Evolutionary conservation across 75 land plant species (phyloP).

Genomic region (Selaginella tamariscina): DNA sequence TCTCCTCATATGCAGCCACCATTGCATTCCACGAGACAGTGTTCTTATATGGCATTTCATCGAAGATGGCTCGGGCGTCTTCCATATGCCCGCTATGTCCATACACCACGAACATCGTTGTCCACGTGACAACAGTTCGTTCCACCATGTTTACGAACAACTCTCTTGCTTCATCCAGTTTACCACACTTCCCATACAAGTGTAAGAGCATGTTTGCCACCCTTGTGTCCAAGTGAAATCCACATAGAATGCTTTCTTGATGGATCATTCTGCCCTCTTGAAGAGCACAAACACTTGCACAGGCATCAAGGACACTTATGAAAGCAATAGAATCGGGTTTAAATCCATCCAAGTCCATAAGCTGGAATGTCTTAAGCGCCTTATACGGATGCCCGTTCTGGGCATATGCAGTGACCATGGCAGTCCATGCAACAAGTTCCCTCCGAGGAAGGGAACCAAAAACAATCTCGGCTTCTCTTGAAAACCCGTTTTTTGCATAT

Average conservation of each 20-base stretch:
- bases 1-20: background rate
- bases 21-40: background rate
- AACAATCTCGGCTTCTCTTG: background rate
- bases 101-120: background rate
- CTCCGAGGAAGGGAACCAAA: background rate
- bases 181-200: slow-evolving; percentile 16
- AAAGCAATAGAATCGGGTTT: background rate
- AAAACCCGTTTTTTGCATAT: background rate
- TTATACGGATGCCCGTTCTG: background rate
- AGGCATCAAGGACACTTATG: background rate
- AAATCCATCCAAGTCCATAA: background rate
- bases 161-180: slow-evolving; percentile 2
- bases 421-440: background rate
- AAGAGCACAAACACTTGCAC: background rate
- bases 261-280: background rate
- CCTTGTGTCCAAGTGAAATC: background rate
- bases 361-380: background rate
- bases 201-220: slow-evolving; percentile 3
- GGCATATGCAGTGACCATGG: background rate
- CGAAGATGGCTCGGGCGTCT: background rate
- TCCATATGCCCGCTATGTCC: background rate
- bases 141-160: slow-evolving; percentile 4
- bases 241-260: background rate
- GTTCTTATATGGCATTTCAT: background rate
- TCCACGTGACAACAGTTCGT: slow-evolving; percentile 5